Percentiles rank a stretch among this genome's conserved stretches.
These are phyloP conservation scores for Helotiales sp. DNA, from an alignment of 2,329 filamentous ascomycete genomes.

Conservation along the genomic window DNA sequence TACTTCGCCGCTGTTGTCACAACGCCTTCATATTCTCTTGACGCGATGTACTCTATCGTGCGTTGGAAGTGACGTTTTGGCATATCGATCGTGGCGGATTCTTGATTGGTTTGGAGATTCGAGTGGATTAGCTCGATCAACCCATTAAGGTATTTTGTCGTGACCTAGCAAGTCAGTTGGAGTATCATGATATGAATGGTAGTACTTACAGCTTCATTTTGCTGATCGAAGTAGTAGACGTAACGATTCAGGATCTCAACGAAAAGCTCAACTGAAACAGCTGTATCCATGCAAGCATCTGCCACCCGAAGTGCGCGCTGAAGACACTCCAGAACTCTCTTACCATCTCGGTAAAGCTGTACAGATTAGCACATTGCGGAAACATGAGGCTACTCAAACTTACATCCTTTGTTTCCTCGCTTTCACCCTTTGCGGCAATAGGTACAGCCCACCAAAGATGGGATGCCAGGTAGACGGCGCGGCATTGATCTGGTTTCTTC, in stretches of 20 bases:
- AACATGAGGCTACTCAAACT: conserved; percentile 39
- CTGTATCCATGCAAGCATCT: conserved; percentile 98
- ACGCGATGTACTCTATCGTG: conserved; percentile 89
- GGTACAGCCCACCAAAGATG: conserved; percentile 98
- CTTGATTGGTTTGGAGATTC: conserved; percentile 82
- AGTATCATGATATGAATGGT: not conserved
- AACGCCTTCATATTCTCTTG: conserved; percentile 90
- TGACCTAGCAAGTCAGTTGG: conserved; percentile 58
- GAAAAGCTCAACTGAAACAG: conserved; percentile 95
- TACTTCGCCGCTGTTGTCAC: conserved; percentile 47
- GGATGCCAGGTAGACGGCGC: conserved; percentile 93
- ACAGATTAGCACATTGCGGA: conserved; percentile 24
- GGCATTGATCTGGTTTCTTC: conserved; percentile 97
- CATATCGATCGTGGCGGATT: conserved; percentile 79
- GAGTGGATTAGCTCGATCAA: conserved; percentile 98
- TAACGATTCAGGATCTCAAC: conserved; percentile 98
- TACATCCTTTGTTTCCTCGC: conserved; percentile 72
- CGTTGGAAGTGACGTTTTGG: conserved; percentile 93
- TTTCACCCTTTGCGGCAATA: conserved; percentile 74
- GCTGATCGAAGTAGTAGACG: conserved; percentile 99
- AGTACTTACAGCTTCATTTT: conserved; percentile 81
- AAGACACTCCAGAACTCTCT: conserved; percentile 92
- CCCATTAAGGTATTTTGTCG: conserved; percentile 96
- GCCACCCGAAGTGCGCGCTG: conserved; percentile 94
- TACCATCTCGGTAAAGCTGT: conserved; percentile 93